A percentile compares a stretch with the other conserved stretches of the same genome.
Conservation (phyloP, 1,284 basidiomycete species). For the Agroathelia rolfsii region DNA sequence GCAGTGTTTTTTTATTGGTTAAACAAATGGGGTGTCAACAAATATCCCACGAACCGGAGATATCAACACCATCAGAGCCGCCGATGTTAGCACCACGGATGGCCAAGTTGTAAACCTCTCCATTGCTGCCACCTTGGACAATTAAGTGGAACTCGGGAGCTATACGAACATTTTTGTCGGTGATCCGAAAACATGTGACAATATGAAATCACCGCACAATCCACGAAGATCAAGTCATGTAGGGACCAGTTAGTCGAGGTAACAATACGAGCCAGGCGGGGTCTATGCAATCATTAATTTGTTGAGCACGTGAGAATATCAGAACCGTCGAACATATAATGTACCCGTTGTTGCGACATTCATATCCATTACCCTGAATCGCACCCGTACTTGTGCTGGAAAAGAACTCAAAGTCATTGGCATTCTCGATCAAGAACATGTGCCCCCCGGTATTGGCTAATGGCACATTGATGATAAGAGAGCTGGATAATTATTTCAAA, state of each 20-base stretch:
- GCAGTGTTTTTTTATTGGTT: constrained; percentile 1
- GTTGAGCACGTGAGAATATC: neutral
- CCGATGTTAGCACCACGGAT: constrained; percentile 26
- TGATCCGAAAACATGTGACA: neutral
- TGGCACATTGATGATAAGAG: neutral
- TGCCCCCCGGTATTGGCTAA: constrained; percentile 21
- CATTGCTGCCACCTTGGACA: constrained; percentile 21
- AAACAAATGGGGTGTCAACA: neutral
- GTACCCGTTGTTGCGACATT: constrained; percentile 24
- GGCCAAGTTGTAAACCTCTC: constrained; percentile 27
- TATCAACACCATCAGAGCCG: constrained; percentile 26
- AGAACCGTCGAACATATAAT: constrained; percentile 1
- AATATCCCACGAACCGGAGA: constrained; percentile 16
- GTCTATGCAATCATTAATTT: constrained; percentile 10
- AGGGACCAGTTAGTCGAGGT: constrained; percentile 24
- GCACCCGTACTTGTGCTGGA: constrained; percentile 26
- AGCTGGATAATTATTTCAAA: neutral
- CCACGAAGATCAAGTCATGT: constrained; percentile 27
- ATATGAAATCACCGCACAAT: constrained; percentile 11
- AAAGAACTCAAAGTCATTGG: constrained; percentile 27
- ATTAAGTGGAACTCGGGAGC: constrained; percentile 28
- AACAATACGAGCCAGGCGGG: constrained; percentile 24
- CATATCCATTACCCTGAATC: constrained; percentile 24
- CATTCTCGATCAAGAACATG: constrained; percentile 24
- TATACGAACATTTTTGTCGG: constrained; percentile 6